Evolutionary conservation across 768 basidiomycete genomes (phyloP).

Genomic region (Suillus luteus): DNA sequence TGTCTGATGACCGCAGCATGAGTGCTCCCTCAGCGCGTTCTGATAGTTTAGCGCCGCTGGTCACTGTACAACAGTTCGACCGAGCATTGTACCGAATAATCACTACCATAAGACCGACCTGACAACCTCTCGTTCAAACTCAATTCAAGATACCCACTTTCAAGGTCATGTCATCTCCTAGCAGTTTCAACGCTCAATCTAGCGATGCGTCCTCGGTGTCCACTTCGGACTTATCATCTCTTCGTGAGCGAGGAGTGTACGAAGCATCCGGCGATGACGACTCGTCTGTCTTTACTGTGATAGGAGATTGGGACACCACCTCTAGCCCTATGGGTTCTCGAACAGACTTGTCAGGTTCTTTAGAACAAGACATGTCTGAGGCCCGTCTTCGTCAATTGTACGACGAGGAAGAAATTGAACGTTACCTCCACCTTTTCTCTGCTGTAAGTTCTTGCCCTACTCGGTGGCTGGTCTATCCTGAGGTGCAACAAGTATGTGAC

Average conservation of each 20-base stretch:
- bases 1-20: background rate
- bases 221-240: background rate
- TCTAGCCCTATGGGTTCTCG: constrained; percentile 1
- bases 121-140: background rate
- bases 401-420: constrained; percentile 64
- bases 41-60: background rate
- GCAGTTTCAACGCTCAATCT: background rate
- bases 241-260: background rate
- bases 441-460: constrained; percentile 42
- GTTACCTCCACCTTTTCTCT: constrained; percentile 63
- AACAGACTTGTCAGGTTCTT: constrained; percentile 6
- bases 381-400: constrained; percentile 56
- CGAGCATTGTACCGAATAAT: background rate
- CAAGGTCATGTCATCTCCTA: background rate
- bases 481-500: constrained; percentile 50
- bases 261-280: background rate
- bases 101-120: background rate
- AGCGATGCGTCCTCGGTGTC: background rate
- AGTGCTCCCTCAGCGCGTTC: background rate
- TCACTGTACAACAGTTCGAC: background rate
- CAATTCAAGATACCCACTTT: constrained; percentile 1
- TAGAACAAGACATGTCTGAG: constrained; percentile 45
- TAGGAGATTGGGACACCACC: background rate
- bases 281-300: background rate
- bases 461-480: background rate